Percentiles rank a stretch among this genome's conserved stretches.
Conservation (phyloP, 192 early-diverging fungal species). For the Podila minutissima region DNA sequence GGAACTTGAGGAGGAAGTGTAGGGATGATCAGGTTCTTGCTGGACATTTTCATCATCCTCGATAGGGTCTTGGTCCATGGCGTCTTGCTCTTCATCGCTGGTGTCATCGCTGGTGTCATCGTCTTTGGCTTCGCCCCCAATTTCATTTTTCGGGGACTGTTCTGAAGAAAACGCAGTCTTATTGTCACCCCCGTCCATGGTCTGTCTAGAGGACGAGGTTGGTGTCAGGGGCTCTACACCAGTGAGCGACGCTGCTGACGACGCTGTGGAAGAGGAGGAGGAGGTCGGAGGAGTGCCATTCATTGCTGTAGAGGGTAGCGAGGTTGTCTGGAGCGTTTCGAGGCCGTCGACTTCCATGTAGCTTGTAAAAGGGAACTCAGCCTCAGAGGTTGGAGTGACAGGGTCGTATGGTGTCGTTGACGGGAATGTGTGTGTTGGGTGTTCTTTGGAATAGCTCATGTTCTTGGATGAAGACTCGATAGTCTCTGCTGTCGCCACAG, state of each 20-base stretch:
- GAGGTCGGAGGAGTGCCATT: neutral
- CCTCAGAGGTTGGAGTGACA: neutral
- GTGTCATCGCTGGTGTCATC: neutral
- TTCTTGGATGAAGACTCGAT: neutral
- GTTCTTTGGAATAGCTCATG: neutral
- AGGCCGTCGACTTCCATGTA: neutral
- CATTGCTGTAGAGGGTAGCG: neutral
- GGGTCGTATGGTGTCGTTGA: neutral
- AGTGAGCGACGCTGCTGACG: conserved; percentile 1
- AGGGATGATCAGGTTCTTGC: neutral
- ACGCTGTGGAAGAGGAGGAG: neutral
- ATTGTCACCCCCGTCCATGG: neutral
- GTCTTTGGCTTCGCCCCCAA: neutral
- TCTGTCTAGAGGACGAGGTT: neutral
- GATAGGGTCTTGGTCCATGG: neutral
- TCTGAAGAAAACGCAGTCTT: neutral
- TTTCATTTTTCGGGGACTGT: neutral
- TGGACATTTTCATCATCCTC: neutral
- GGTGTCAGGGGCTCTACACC: neutral
- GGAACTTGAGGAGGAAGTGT: neutral
- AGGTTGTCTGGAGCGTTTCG: neutral
- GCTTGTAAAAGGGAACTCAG: neutral
- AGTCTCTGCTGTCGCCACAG: neutral
- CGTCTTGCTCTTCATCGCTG: neutral
- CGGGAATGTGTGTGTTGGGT: neutral